Base-by-base conservation (phyloP, 371 early-diverging fungal genomes). In the Haplosporangium sp. region DNA sequence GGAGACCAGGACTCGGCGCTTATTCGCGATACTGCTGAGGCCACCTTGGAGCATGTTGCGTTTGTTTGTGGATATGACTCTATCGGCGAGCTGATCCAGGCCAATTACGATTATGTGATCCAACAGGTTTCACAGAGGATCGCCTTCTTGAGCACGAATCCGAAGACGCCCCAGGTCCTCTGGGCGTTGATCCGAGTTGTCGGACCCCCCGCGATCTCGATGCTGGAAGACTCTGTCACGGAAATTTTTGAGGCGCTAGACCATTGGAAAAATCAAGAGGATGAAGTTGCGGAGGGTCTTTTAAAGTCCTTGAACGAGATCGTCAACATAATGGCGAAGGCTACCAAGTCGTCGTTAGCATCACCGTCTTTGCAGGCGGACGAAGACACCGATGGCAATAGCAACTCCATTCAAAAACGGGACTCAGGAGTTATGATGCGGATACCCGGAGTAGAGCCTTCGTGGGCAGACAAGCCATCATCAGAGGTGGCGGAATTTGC, bases 111-210 rank as follows among this genome's bases (percentile, higher is more conserved):
- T 52, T 79, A 79, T 51, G 80, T 79, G 20, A 68, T 79, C 45
- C 80, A 79, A 29, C 80, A 79, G 55, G 73, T 79, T 6, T 79
- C 80, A n/a, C 80, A 79, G 20, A 40, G 69, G n/a, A 79, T 79
- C 37, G 80, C 73, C 0, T 79, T 79, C 59, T 36, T 79, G 50
- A 64, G 73, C 51, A 53, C 63, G 16, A 79, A 79, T 37, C 80
- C 80, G 8, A 73, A 69, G 55, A 79, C 80, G 8, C 80, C 80
- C 5, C 80, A 79, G 52, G 80, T 79, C 13, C 69, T 79, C 12
- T 72, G 73, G 56, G 60, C 80, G 5, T 29, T 79, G 37, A 69
- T 79, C 36, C 80, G 62, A 18, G 69, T 73, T 23, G 80, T 79
- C 7, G 80, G 80, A 14, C 52, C 68, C 0, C 80, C 73, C 23